Percentiles rank a stretch among this genome's conserved stretches.
Evolutionary conservation across 2,329 filamentous ascomycete species (phyloP).

Genomic region (Botrytis paeoniae): DNA sequence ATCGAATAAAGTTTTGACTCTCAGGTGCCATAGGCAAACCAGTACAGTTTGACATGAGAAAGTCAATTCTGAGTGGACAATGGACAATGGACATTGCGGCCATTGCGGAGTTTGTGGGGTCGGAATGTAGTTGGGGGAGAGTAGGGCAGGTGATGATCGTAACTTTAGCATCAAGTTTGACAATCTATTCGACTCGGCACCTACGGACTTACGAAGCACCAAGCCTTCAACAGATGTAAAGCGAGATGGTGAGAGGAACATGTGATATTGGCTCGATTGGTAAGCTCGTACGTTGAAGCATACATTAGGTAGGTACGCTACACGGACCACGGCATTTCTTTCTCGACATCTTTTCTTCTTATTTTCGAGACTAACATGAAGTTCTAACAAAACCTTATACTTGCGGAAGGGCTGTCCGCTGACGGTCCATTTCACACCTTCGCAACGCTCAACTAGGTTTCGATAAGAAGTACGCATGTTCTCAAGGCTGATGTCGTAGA

Average conservation of each 20-base stretch:
- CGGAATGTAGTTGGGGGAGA: neutral
- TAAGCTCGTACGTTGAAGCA: neutral
- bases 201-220: neutral
- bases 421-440: neutral
- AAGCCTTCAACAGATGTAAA: neutral
- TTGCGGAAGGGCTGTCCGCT: neutral
- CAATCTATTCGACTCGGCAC: neutral
- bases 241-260: neutral
- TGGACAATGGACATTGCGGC: neutral
- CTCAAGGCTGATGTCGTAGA: neutral
- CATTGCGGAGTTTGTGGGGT: slow-evolving; percentile 1
- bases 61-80: neutral
- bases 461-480: neutral
- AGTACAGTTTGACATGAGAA: neutral
- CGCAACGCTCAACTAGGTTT: neutral
- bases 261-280: neutral
- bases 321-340: neutral
- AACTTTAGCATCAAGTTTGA: neutral
- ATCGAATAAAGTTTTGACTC: neutral
- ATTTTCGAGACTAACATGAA: neutral
- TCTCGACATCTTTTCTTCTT: neutral
- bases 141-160: neutral
- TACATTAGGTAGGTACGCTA: neutral
- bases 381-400: neutral
- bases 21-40: neutral